Evolutionary conservation across 768 basidiomycete genomes (phyloP).

Genomic region (Piloderma croceum): DNA sequence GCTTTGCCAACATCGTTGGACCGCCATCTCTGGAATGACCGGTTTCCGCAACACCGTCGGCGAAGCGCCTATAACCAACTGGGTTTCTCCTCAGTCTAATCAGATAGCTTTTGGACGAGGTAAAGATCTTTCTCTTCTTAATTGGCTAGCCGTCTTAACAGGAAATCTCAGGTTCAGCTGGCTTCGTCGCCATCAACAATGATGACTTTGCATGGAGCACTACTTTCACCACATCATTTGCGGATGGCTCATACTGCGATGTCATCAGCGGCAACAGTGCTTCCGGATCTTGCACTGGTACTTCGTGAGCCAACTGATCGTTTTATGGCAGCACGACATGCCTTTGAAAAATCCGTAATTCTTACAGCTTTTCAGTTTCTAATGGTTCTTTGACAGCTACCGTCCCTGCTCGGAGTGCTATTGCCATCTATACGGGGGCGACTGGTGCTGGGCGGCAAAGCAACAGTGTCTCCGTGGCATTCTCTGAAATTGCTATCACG

Average conservation of each 20-base stretch:
- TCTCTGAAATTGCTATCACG: not conserved
- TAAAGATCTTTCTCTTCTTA: conserved; percentile 14
- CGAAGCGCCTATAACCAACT: conserved; percentile 43
- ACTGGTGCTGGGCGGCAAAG: not conserved
- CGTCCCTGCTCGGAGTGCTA: conserved; percentile 45
- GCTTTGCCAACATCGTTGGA: conserved; percentile 62
- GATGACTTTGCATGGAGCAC: conserved; percentile 48
- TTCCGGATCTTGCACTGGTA: conserved; percentile 43
- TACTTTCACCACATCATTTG: conserved; percentile 52
- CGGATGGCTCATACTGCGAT: conserved; percentile 60
- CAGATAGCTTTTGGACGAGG: conserved; percentile 68
- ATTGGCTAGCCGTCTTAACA: not conserved
- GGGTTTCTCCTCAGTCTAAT: conserved; percentile 51
- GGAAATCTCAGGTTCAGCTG: conserved; percentile 28
- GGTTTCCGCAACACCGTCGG: conserved; percentile 60
- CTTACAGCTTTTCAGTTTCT: conserved; percentile 28
- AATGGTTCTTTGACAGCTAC: conserved; percentile 46
- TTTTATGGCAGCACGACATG: not conserved
- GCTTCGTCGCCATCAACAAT: conserved; percentile 68
- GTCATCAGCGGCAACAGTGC: conserved; percentile 46
- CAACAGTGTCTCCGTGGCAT: not conserved
- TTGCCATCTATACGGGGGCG: conserved; percentile 51
- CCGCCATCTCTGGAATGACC: conserved; percentile 55
- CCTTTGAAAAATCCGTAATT: not conserved
- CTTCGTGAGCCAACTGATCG: conserved; percentile 35